Base-by-base conservation (phyloP, 352 stramenopile species). In the Phytophthora pisi region DNA sequence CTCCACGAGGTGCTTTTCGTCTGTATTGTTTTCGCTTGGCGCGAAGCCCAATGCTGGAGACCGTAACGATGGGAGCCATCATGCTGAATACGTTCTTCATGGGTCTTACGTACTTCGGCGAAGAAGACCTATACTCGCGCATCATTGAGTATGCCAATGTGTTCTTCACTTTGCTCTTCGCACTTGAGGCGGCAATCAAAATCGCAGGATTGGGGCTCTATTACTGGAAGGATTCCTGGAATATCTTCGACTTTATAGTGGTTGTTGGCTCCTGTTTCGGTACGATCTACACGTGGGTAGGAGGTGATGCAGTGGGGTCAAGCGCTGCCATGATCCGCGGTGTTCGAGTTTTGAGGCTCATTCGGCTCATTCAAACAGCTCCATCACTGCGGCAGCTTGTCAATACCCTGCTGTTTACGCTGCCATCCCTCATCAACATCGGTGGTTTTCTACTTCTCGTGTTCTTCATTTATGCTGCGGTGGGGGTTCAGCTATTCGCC, bases 391-490 rank as follows among this genome's bases (percentile, higher is more conserved):
- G 83, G 11, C 78, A 91, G 61, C 78, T 94, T 28, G 85, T 97
- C 60, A 90, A 94, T 59, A 96, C 90, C 5, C 78, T 97, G 24
- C 31, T 96, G 15, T 76, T 83, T 28, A 88, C 84, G 18, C 68
- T 97, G 38, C 90, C 89, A 36, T 87, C 78, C 10, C 78, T 92
- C 16, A 75, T 77, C 10, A 96, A 93, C 68, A 91, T 97, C 52
- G 86, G 77, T 18, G 74, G 72, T 7, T 69, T 97, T 13, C 60
- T 97, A n/a, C 76, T 87, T 4, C 76, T 97, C 30, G 67, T 97
- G 13, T 90, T 96, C 55, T 97, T 95, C 75, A 96, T 97, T 51
- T 97, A 92, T 52, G 81, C 89, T 20, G 84, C 90, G 5, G 68
- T 93, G 38, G 87, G 86, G 1, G 82, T 97, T n/a, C 82, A 97